A percentile compares a stretch with the other conserved stretches of the same genome.
Evolutionary conservation across 805 yeast species (phyloP).

Genomic region (Zygosaccharomyces gambellarensis): DNA sequence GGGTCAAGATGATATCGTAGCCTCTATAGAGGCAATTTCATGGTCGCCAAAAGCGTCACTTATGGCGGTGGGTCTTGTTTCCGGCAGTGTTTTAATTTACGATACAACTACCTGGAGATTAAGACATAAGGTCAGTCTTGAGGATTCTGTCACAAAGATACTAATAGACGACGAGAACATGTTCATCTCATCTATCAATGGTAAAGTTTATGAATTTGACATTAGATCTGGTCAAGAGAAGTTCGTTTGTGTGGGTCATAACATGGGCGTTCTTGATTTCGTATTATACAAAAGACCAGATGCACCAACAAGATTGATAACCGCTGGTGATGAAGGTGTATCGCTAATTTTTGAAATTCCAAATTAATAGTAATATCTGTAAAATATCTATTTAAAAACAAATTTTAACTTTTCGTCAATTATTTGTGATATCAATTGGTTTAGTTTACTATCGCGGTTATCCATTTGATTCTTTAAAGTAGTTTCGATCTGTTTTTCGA

Average conservation of each 20-base stretch:
- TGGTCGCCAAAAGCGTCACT: constrained; percentile 68
- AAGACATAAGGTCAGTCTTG: constrained; percentile 61
- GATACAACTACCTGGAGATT: constrained; percentile 85
- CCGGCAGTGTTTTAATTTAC: constrained; percentile 78
- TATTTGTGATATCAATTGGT: constrained; percentile 43
- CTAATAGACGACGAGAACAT: constrained; percentile 56
- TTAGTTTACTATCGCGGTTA: constrained; percentile 47
- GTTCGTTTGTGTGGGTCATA: constrained; percentile 84
- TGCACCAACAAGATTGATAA: constrained; percentile 51
- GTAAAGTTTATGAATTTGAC: constrained; percentile 82
- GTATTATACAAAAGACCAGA: constrained; percentile 48
- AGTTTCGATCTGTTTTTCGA: constrained; percentile 75
- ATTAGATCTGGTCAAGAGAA: constrained; percentile 75
- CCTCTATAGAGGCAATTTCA: constrained; percentile 72
- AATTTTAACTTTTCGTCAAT: constrained; percentile 41
- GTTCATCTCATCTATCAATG: constrained; percentile 76
- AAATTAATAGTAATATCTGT: constrained; percentile 16
- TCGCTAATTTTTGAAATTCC: constrained; percentile 59
- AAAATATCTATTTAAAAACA: constrained; percentile 12
- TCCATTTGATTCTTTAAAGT: constrained; percentile 51
- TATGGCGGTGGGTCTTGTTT: constrained; percentile 84
- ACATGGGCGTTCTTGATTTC: constrained; percentile 89
- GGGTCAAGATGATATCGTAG: constrained; percentile 55
- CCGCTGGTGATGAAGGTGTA: constrained; percentile 98
- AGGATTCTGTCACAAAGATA: constrained; percentile 82